Evolutionary conservation across 371 early-diverging fungal species (phyloP).

Genomic region (Mortierella sp.): DNA sequence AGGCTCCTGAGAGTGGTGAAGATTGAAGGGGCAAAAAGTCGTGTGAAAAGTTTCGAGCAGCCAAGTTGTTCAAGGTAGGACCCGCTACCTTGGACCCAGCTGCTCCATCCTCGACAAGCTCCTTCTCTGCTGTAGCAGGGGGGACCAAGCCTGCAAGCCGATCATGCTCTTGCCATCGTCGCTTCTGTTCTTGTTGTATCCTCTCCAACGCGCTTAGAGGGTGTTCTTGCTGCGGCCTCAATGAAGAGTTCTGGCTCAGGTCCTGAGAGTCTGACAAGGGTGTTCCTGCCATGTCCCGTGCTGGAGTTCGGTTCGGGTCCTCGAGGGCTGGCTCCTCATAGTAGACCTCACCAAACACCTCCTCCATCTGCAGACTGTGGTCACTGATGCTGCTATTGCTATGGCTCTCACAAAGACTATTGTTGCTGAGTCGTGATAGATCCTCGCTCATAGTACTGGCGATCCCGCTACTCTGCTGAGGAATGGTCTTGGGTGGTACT

Average conservation of each 20-base stretch:
- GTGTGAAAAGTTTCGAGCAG: no score
- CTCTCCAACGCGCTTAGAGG: constrained; percentile 26
- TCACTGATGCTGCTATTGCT: constrained; percentile 25
- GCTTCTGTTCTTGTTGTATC: constrained; percentile 28
- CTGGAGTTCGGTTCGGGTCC: no score
- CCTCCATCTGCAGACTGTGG: constrained; percentile 44
- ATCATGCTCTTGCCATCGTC: constrained; percentile 32
- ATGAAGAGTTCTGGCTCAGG: no score
- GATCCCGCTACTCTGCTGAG: background rate
- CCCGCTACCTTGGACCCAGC: no score
- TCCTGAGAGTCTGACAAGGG: no score
- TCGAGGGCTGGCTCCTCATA: no score
- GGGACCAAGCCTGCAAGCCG: constrained; percentile 15
- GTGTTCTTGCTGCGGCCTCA: constrained; percentile 4
- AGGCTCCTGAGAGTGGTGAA: no score
- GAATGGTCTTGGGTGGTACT: no score
- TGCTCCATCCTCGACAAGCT: no score
- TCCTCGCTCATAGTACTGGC: constrained; percentile 33
- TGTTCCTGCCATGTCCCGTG: no score
- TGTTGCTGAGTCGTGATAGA: constrained; percentile 29
- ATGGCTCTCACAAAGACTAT: constrained; percentile 21
- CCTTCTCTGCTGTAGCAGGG: constrained; percentile 7
- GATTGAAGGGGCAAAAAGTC: no score
- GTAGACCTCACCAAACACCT: constrained; percentile 33
- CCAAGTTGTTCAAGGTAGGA: no score